Base-by-base conservation (phyloP, 441 rosid species). In the Eugenia klotzschiana region DNA sequence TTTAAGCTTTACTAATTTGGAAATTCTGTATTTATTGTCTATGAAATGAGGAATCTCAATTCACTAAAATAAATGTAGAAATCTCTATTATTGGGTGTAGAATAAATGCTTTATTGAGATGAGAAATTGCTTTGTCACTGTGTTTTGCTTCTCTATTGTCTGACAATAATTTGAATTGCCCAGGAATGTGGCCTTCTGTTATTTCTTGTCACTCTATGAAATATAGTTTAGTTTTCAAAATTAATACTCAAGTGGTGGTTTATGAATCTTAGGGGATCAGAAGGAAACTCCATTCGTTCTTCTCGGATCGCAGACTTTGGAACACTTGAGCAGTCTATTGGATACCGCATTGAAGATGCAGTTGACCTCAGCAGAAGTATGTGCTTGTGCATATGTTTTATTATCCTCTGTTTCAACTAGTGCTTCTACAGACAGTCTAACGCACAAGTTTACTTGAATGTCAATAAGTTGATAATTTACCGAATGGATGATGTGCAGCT, bases 321-420 rank as follows among this genome's bases (percentile, higher is more conserved):
- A 86, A 54, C 86, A 51, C 85, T 87, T 80, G 88, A 89, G 86
- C 91, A 86, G 80, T 85, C 88, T 83, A 87, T 80, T 81, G 86
- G 91, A 53, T 82, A 87, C 88, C 79, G 49, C 79, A 77, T 90
- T 74, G 89, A 85, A 69, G 87, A 88, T 83, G 88, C 90, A 81
- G 86, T 87, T 79, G 84, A 89, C 82, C 85, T 86, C 88, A 88
- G 87, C 60, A 83, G 86, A 88, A 89, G 94, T 88, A 89, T 83
- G 92, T 83, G 72, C 85, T 23, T 37, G 46, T 37, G 25, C 46
- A 20, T 69, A 9, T 5, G 77, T 69, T 69, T 69, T 69, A 33
- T 69, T 69, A 69, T 69, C 46, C 46, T 69, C 77, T 69, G 43
- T n/a, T 69, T 69, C 15, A 69, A 69, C 46, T 20, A 20, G 15